Base-by-base conservation (phyloP, 2,329 filamentous ascomycete genomes). In the Xylariales sp. region DNA sequence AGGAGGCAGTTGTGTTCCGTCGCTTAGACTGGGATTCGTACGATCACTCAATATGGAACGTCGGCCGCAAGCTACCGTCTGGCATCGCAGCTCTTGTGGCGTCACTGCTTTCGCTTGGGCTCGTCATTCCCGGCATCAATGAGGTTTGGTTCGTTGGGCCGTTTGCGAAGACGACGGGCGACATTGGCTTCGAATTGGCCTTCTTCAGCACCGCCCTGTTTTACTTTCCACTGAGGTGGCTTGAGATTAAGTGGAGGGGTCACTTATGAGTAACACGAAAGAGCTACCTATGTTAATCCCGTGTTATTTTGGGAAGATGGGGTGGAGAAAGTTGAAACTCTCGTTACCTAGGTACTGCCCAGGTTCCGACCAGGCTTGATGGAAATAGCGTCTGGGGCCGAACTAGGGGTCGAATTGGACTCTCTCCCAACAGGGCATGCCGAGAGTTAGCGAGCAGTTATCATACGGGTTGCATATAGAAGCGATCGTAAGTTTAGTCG, bases 1-100 rank as follows among this genome's bases (percentile, higher is more conserved):
- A 79, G 2, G 85, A 87, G 76, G 80, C 86, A 68, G 73, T 86
- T 12, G 77, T 84, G 5, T 85, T 87, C 72, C 83, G 85, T 12
- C 76, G 78, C 18, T 77, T 81, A 62, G 76, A 83, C 65, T 84
- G 80, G 64, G 75, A 77, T 1, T 78, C 80, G 0, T 87, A 83
- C 71, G 83, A 86, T 62, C 80, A 81, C 34, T 77, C 79, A 8
- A 79, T 80, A 60, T 87, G 85, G 85, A 83, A 84, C 56, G 79
- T 83, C 0, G 82, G 81, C 5, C 73, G 74, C 45, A 69, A 77
- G 68, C 76, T 87, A 30, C 85, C 85, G 0, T 75, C 80, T 0
- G 85, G 85, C 2, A 59, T 83, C 4, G 82, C 85, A 0, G 85
- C 85, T 3, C 69, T 87, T 12, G 76, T 76, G 2, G 83, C 84